Evolutionary conservation across 2,329 filamentous ascomycete genomes (phyloP).

Genomic region (Venturia effusa): DNA sequence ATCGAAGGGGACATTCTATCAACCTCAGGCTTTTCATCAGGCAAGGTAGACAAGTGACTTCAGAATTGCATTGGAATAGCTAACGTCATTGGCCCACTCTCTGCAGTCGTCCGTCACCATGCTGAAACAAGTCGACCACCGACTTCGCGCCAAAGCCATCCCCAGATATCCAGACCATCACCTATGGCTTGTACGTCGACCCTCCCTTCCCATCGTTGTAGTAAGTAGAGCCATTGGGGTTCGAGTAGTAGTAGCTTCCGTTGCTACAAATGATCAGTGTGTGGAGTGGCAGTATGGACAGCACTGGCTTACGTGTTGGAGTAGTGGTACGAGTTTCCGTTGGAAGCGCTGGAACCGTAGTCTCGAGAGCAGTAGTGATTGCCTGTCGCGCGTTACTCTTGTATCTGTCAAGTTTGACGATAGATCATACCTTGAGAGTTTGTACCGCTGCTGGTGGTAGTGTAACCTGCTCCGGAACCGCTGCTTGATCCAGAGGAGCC

Average conservation of each 20-base stretch:
- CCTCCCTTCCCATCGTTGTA: constrained; percentile 22
- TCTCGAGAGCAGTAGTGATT: constrained; percentile 31
- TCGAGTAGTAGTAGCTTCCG: constrained; percentile 26
- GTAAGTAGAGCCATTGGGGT: constrained; percentile 28
- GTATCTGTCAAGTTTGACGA: not conserved
- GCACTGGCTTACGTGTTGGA: constrained; percentile 20
- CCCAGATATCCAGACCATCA: no score
- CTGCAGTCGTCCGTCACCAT: no score
- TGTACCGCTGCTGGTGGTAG: constrained; percentile 28
- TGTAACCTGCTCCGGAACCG: constrained; percentile 21
- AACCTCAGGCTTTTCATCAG: no score
- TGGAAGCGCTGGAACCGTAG: constrained; percentile 24
- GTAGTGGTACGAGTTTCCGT: constrained; percentile 30
- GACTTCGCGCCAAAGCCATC: no score
- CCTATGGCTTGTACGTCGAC: not conserved
- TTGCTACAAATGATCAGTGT: not conserved
- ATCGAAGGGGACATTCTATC: no score
- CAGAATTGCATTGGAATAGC: no score
- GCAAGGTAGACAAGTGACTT: no score
- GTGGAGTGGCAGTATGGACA: not conserved
- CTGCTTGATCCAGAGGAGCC: not conserved
- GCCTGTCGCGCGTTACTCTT: constrained; percentile 18
- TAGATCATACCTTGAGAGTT: constrained; percentile 23
- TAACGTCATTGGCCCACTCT: no score
- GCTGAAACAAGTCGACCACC: no score